Conservation (phyloP, 192 early-diverging fungal genomes). For the Entomortierella lignicola region DNA sequence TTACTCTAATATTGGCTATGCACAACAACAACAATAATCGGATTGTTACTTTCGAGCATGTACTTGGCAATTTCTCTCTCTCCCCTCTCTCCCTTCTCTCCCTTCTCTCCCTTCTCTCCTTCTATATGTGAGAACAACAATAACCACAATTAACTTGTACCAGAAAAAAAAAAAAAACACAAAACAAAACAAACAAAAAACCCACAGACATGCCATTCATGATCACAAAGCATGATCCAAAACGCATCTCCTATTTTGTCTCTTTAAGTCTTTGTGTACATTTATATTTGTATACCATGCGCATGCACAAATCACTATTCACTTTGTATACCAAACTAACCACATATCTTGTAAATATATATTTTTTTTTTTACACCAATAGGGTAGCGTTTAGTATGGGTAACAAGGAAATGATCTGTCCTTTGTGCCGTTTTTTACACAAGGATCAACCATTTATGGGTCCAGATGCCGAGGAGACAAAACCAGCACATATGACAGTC, state of each 20-base stretch:
- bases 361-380: background rate
- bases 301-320: background rate
- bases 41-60: no score
- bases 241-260: no score
- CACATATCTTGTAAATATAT: background rate
- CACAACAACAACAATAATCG: background rate
- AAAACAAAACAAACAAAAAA: background rate
- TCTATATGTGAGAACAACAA: no score
- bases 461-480: conserved; percentile 13
- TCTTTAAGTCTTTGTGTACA: no score
- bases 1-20: background rate
- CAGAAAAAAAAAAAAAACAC: background rate
- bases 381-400: conserved; percentile 49
- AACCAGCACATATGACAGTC: background rate
- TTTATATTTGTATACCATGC: background rate
- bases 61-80: no score
- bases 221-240: no score
- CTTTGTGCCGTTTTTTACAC: conserved; percentile 46
- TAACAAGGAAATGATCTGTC: conserved; percentile 51
- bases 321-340: background rate
- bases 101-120: no score
- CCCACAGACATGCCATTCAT: no score
- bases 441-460: conserved; percentile 53
- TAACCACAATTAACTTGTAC: no score
- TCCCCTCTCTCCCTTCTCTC: no score